A percentile compares a stretch with the other conserved stretches of the same genome.
Evolutionary conservation across 805 yeast genomes (phyloP).

Genomic region (Candida yuanshanica): DNA sequence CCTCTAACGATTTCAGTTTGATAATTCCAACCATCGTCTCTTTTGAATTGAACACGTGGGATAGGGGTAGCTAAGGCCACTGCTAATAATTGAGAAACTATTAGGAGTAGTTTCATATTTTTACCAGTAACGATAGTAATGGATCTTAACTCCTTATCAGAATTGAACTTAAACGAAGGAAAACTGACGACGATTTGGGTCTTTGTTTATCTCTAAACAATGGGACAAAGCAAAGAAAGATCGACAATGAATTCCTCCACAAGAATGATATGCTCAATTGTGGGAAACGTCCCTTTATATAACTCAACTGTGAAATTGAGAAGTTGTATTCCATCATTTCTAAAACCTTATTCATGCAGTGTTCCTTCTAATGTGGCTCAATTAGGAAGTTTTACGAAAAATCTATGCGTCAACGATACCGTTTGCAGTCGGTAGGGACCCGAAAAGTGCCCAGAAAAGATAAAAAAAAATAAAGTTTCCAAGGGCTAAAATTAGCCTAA

Average conservation of each 20-base stretch:
- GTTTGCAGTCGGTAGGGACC: too few species aligned
- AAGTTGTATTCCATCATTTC: neutral
- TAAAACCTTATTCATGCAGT: neutral
- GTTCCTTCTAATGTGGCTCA: too few species aligned
- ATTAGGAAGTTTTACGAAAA: neutral
- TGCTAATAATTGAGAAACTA: neutral
- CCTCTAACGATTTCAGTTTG: constrained; percentile 27
- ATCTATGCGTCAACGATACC: too few species aligned
- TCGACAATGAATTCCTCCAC: neutral
- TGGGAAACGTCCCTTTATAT: neutral
- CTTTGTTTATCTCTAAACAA: too few species aligned
- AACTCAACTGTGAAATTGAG: neutral
- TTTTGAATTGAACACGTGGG: neutral
- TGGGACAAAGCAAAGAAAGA: neutral
- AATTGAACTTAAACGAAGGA: too few species aligned
- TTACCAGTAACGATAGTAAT: neutral
- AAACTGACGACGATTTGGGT: too few species aligned
- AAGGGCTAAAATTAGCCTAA: too few species aligned
- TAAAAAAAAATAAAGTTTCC: too few species aligned
- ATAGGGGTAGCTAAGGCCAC: neutral
- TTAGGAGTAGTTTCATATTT: neutral
- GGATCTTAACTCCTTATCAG: too few species aligned
- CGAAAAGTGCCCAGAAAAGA: too few species aligned
- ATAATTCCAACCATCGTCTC: constrained; percentile 18
- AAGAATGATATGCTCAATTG: too few species aligned